phyloP scores from a whole-genome alignment of 2,329 filamentous ascomycete genomes.

The Emmonsiellopsis sp. region DNA sequence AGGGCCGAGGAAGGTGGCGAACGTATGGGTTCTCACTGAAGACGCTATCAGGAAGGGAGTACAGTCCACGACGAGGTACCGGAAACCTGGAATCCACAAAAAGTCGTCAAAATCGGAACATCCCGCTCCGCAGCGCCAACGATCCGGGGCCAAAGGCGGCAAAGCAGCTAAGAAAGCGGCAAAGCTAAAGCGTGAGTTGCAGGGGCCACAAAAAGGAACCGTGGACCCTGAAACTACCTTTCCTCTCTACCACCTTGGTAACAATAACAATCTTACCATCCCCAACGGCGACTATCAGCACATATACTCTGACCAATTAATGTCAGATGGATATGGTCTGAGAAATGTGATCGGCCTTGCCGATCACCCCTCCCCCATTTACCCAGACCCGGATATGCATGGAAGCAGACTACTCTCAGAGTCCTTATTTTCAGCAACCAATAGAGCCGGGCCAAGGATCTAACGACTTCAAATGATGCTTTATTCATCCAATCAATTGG shows the following conservation, averaged over 20 bases:
- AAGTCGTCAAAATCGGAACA: constrained; percentile 28
- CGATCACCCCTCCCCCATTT: constrained; percentile 19
- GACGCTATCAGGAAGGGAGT: constrained; percentile 63
- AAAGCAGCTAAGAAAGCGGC: constrained; percentile 28
- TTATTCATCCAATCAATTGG: constrained; percentile 6
- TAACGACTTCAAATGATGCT: constrained; percentile 7
- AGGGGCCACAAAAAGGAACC: constrained; percentile 15
- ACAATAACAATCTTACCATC: constrained; percentile 4
- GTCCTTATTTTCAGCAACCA: constrained; percentile 5
- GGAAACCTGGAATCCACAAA: constrained; percentile 40
- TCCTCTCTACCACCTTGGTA: neutral
- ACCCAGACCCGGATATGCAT: constrained; percentile 15
- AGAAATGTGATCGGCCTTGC: constrained; percentile 18
- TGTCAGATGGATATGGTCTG: constrained; percentile 14
- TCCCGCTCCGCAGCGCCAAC: constrained; percentile 30
- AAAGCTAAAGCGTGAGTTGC: constrained; percentile 18
- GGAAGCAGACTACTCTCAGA: constrained; percentile 7
- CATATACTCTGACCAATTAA: neutral
- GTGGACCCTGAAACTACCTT: neutral
- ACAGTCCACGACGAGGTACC: constrained; percentile 74
- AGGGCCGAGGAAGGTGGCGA: constrained; percentile 55
- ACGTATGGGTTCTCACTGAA: constrained; percentile 67
- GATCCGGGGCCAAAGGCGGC: constrained; percentile 33
- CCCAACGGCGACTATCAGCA: neutral
- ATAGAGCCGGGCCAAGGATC: constrained; percentile 7